Percentiles rank a stretch among this genome's conserved stretches.
phyloP scores from a whole-genome alignment of 2,329 filamentous ascomycete species.

The Chaetothyriales sp. region DNA sequence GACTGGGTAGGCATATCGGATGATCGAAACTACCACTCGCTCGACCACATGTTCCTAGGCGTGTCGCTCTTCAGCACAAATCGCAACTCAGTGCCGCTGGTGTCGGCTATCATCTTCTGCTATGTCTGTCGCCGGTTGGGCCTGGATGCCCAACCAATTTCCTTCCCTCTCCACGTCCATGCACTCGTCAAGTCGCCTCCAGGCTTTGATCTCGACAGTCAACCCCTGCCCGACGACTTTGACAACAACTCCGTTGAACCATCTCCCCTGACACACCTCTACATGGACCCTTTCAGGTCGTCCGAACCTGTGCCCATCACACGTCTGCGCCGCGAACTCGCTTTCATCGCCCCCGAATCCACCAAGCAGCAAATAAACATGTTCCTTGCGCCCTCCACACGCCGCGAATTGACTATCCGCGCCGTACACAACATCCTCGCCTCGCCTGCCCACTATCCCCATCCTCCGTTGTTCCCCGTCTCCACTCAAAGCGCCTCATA shows the following conservation, averaged over 20 bases:
- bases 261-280: constrained; percentile 36
- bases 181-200: constrained; percentile 55
- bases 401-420: constrained; percentile 56
- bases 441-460: constrained; percentile 45
- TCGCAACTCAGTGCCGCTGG: constrained; percentile 71
- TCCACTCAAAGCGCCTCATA: constrained; percentile 54
- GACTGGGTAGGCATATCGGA: constrained; percentile 59
- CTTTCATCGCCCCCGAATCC: constrained; percentile 30
- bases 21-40: constrained; percentile 57
- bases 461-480: constrained; percentile 27
- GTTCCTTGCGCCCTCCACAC: constrained; percentile 52
- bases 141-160: constrained; percentile 63
- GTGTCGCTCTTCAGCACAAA: constrained; percentile 58
- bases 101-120: constrained; percentile 78
- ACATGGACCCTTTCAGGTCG: constrained; percentile 67
- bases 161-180: constrained; percentile 75
- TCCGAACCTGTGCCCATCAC: constrained; percentile 51
- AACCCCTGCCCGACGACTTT: constrained; percentile 15
- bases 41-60: constrained; percentile 81
- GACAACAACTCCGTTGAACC: constrained; percentile 13
- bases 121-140: constrained; percentile 61
- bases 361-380: constrained; percentile 24
- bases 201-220: constrained; percentile 48
- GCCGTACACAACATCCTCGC: constrained; percentile 70
- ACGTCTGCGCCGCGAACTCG: constrained; percentile 48